Evolutionary conservation across 768 basidiomycete species (phyloP).

Genomic region (Xerocomus spinulosus): DNA sequence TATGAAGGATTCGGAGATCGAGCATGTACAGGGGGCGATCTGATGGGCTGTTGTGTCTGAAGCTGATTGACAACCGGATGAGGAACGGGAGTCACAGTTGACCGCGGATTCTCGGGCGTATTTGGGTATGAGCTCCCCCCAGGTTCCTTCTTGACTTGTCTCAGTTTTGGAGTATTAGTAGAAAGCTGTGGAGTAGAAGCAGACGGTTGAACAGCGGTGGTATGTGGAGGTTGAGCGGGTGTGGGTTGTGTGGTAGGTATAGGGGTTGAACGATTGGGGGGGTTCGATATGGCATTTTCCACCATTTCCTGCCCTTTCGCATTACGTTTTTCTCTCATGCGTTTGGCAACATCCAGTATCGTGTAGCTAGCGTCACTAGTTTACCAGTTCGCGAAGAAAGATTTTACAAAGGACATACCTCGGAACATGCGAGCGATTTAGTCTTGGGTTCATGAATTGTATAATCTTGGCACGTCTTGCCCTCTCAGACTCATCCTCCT

Average conservation of each 20-base stretch:
- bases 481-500: constrained; percentile 74
- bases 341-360: constrained; percentile 49
- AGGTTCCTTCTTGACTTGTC: constrained; percentile 28
- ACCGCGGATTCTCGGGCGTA: constrained; percentile 27
- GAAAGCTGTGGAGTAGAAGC: constrained; percentile 28
- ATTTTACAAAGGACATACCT: constrained; percentile 36
- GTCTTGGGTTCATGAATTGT: constrained; percentile 71
- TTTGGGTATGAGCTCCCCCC: constrained; percentile 23
- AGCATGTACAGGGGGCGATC: constrained; percentile 28
- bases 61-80: constrained; percentile 33
- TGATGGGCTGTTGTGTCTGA: constrained; percentile 24
- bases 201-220: constrained; percentile 28
- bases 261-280: constrained; percentile 29
- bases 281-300: constrained; percentile 28
- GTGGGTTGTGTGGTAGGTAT: constrained; percentile 31
- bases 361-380: constrained; percentile 41
- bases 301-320: constrained; percentile 19
- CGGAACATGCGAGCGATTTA: constrained; percentile 41
- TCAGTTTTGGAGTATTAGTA: constrained; percentile 21
- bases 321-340: constrained; percentile 24
- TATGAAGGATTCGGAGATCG: constrained; percentile 24
- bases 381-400: constrained; percentile 1
- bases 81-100: constrained; percentile 30
- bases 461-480: constrained; percentile 69
- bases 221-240: constrained; percentile 32